Base-by-base conservation (phyloP, 2,329 filamentous ascomycete species). In the Polytolypa hystricis region DNA sequence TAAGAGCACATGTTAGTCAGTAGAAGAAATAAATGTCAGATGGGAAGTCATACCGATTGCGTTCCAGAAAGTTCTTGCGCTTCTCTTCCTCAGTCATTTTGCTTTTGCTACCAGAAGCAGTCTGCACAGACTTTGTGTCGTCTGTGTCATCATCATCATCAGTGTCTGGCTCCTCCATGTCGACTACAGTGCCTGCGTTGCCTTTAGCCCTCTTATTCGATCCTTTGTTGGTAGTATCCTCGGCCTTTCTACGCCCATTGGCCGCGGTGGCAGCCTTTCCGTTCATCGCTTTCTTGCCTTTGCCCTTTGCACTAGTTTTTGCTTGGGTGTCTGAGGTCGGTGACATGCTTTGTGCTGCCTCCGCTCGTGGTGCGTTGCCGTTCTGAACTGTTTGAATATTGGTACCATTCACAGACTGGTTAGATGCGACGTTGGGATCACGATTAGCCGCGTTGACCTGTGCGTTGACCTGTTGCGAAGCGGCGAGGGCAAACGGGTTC, bases 51-150 rank as follows among this genome's bases (percentile, higher is more conserved):
- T 76, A 93, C 89, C 89, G 79, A 60, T 98, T 98, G 18, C 91
- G 74, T 56, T 98, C 91, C 2, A 98, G 69, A 60, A 98, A 98
- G 57, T 96, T 98, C 66, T 93, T 94, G 28, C 91, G 75, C 69
- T 98, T 98, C 66, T 98, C 91, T 54, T 96, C 91, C 39, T 96
- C 91, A 0, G 87, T 95, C 85, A 95, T 93, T 68, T 94, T 95
- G 50, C 80, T 75, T 27, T 69, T 66, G 27, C 64, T 61, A 18
- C 59, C 58, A 3, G 66, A 60, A 32, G 74, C 67, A 34, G 49
- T 54, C 19, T 69, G 71, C 4, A 74, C 69, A 33, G 74, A 71
- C 31, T 68, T 73, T 45, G 69, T 69, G 35, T 62, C 67, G 4
- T 73, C 67, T 4, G 73, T 66, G 4, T 75, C 68, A 2, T 76